These are phyloP conservation scores for Naganishia vishniacii DNA, from an alignment of 768 basidiomycete species.

Conservation along the genomic window DNA sequence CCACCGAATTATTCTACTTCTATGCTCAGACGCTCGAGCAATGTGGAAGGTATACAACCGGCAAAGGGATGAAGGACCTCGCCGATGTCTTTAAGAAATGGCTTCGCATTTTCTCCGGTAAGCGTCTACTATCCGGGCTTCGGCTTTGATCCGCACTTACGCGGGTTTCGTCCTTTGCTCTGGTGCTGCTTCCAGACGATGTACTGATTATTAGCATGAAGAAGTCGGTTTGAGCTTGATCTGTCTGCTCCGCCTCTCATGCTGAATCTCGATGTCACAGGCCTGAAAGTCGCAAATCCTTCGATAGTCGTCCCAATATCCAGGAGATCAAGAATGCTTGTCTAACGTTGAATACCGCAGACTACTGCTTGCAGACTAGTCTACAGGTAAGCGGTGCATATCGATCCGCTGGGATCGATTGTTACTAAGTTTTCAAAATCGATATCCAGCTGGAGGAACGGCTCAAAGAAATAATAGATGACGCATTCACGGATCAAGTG, in stretches of 20 bases:
- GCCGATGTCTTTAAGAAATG: slow-evolving; percentile 82
- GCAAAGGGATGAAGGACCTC: slow-evolving; percentile 75
- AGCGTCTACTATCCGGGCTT: slow-evolving; percentile 19
- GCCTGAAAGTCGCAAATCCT: slow-evolving; percentile 59
- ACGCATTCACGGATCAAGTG: slow-evolving; percentile 70
- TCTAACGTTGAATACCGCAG: slow-evolving; percentile 90
- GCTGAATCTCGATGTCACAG: not conserved
- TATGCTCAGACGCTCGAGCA: slow-evolving; percentile 92
- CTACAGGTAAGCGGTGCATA: slow-evolving; percentile 58
- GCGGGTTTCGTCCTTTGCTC: not conserved
- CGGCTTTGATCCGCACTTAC: slow-evolving; percentile 26
- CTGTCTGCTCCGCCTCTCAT: not conserved
- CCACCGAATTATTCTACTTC: slow-evolving; percentile 94
- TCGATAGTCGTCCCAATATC: slow-evolving; percentile 71
- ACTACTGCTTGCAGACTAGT: slow-evolving; percentile 91
- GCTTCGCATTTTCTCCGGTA: slow-evolving; percentile 66
- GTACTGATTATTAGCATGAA: slow-evolving; percentile 70
- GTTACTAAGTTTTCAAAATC: not conserved
- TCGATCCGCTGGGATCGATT: not conserved
- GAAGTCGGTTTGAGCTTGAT: slow-evolving; percentile 53
- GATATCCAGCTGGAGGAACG: slow-evolving; percentile 78
- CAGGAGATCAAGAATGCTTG: slow-evolving; percentile 74
- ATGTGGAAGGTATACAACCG: slow-evolving; percentile 82
- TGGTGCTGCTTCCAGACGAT: slow-evolving; percentile 61
- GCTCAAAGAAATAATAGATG: slow-evolving; percentile 72